A percentile compares a stretch with the other conserved stretches of the same genome.
phyloP scores from a whole-genome alignment of 306 rosid species.

The Corylus heterophylla region DNA sequence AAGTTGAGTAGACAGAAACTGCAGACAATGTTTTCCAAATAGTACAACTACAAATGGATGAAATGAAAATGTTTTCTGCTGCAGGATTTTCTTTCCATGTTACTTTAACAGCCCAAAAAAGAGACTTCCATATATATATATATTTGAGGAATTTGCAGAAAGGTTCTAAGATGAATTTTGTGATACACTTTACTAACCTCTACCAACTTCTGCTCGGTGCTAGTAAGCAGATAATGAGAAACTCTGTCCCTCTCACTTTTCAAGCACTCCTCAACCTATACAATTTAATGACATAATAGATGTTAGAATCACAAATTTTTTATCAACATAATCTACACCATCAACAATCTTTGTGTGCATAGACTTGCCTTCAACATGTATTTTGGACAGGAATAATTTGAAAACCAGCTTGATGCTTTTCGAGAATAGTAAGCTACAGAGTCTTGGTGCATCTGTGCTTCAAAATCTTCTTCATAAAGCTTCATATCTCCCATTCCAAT shows the following conservation, averaged over 20 bases:
- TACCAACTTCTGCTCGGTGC: conserved; percentile 46
- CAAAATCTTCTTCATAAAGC: conserved; percentile 60
- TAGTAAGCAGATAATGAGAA: conserved; percentile 38
- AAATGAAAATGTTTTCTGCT: too few species aligned
- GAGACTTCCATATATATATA: background rate
- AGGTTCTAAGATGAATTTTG: background rate
- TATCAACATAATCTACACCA: conserved; percentile 1
- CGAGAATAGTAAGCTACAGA: conserved; percentile 63
- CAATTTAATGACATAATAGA: conserved; percentile 5
- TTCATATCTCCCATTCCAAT: conserved; percentile 68
- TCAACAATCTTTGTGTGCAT: conserved; percentile 17
- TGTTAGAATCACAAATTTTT: background rate
- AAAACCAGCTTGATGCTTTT: conserved; percentile 76
- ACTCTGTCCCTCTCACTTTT: conserved; percentile 52
- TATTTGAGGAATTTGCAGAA: too few species aligned
- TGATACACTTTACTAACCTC: conserved; percentile 31
- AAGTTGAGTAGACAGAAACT: background rate
- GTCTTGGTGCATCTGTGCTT: conserved; percentile 54
- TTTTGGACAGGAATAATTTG: conserved; percentile 72
- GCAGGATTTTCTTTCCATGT: background rate
- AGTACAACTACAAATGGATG: too few species aligned
- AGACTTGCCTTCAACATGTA: conserved; percentile 77
- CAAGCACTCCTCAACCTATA: conserved; percentile 50
- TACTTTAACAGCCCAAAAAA: background rate
- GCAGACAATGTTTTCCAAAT: background rate